These are phyloP conservation scores for Fusarium chaquense DNA, from an alignment of 2,329 filamentous ascomycete genomes.

Conservation along the genomic window DNA sequence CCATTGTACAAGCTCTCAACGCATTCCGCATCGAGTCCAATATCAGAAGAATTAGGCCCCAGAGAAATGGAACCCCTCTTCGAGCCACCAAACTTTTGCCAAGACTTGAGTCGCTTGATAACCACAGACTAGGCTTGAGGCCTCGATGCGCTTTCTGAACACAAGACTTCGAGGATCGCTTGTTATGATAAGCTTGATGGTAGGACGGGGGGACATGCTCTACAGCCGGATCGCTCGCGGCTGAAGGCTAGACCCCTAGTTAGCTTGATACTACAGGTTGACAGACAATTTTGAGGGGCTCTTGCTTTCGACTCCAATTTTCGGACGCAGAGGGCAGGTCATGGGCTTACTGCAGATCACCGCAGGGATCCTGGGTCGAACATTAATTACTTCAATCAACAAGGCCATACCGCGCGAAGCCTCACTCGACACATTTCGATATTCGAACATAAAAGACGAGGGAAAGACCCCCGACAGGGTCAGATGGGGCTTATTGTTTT, in stretches of 20 bases:
- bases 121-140: not conserved
- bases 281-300: constrained; percentile 11
- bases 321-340: constrained; percentile 9
- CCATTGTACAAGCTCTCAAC: constrained; percentile 6
- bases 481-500: constrained; percentile 6
- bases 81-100: constrained; percentile 1
- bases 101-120: constrained; percentile 15
- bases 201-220: constrained; percentile 5
- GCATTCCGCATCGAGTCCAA: constrained; percentile 34
- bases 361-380: constrained; percentile 17
- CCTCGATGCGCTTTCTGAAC: constrained; percentile 4
- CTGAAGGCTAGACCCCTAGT: constrained; percentile 13
- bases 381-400: constrained; percentile 13
- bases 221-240: constrained; percentile 13
- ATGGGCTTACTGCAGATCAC: constrained; percentile 26
- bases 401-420: constrained; percentile 14
- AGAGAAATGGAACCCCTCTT: constrained; percentile 14
- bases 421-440: constrained; percentile 1
- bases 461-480: constrained; percentile 15
- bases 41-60: constrained; percentile 14
- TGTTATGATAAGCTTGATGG: constrained; percentile 5
- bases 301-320: constrained; percentile 14
- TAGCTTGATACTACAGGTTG: constrained; percentile 2
- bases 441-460: constrained; percentile 2
- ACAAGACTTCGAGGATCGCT: constrained; percentile 7